Evolutionary conservation across 768 basidiomycete genomes (phyloP), one percentile per base, ranked within the genome.

Genomic region (Strobilomyces echinocephalus): DNA sequence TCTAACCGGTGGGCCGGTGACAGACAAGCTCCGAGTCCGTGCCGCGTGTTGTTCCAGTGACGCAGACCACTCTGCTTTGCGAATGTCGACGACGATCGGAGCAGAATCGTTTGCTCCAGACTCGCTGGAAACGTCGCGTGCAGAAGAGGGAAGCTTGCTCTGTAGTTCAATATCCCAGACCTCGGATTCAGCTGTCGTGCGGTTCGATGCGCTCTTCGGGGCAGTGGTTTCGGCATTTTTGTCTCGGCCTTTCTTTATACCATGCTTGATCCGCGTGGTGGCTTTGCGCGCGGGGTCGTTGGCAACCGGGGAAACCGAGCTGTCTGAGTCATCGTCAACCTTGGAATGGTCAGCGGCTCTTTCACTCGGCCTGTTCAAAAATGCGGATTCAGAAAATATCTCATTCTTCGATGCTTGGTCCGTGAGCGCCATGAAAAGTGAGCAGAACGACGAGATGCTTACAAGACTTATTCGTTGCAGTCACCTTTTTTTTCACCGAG

Each of bases 111-210:
- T 46, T 18, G 21, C 49, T 24, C 48, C 60, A n/a, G 56, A 59
- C 1, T 58, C 62, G 41, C 61, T 57, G 26, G 59, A 53, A 44
- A 57, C 45, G 42, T 60, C 50, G 6, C 50, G 4, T 20, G 12
- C 47, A 56, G 68, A 59, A 48, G 66, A 63, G 53, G 67, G 53
- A 28, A 63, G 56, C 28, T 56, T 53, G 52, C 66, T 60, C 49
- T 75, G 72, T 14, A 64, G 44, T 59, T 84, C 84, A 28, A 85
- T 81, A 55, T 78, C 79, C 83, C 84, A 85, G 8, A 78, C 59
- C 18, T 74, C 70, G 10, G 83, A 84, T 50, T 61, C 68, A 2
- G 60, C 59, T 38, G 14, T 26, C 20, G 48, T 33, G 14, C 49
- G 49, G 36, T 45, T 49, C 34, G 54, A 12, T 12, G 18, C 47